Percentiles rank a stretch among this genome's conserved stretches.
phyloP scores from a whole-genome alignment of 768 basidiomycete genomes.

The Panellus pusillus region DNA sequence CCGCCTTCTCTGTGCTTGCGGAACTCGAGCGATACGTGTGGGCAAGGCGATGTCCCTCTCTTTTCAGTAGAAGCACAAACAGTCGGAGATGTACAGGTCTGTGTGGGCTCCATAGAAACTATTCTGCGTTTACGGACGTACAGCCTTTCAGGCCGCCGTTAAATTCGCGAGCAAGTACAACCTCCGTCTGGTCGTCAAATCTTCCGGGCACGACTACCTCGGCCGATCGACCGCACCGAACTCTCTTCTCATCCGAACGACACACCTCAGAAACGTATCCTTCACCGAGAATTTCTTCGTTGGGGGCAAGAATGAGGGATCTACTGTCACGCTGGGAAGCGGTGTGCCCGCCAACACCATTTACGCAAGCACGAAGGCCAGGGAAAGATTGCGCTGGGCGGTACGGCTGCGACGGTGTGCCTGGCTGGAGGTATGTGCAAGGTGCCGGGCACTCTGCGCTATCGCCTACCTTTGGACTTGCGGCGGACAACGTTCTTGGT shows the following conservation, averaged over 20 bases:
- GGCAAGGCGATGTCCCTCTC: conserved; percentile 44
- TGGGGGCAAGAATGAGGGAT: conserved; percentile 19
- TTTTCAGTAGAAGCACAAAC: conserved; percentile 41
- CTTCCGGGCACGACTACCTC: conserved; percentile 41
- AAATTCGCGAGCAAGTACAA: conserved; percentile 31
- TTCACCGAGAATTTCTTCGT: conserved; percentile 28
- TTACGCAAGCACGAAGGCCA: conserved; percentile 24
- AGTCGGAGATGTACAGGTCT: conserved; percentile 34
- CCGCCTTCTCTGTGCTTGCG: conserved; percentile 13
- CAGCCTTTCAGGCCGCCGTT: conserved; percentile 29
- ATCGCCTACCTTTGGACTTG: conserved; percentile 27
- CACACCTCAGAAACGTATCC: conserved; percentile 34
- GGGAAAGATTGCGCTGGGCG: conserved; percentile 28
- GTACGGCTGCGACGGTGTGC: conserved; percentile 25
- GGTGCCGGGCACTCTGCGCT: conserved; percentile 31
- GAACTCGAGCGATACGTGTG: conserved; percentile 29
- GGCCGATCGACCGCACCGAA: conserved; percentile 43
- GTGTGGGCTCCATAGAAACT: neutral
- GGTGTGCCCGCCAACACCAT: conserved; percentile 24
- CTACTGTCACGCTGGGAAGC: conserved; percentile 27
- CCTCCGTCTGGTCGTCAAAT: conserved; percentile 29
- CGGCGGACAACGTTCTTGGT: conserved; percentile 29
- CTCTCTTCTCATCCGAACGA: conserved; percentile 42
- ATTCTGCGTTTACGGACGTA: neutral
- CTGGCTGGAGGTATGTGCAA: conserved; percentile 32